Evolutionary conservation across 257 asterid genomes (phyloP).

Genomic region (Solanum gandarillasii): DNA sequence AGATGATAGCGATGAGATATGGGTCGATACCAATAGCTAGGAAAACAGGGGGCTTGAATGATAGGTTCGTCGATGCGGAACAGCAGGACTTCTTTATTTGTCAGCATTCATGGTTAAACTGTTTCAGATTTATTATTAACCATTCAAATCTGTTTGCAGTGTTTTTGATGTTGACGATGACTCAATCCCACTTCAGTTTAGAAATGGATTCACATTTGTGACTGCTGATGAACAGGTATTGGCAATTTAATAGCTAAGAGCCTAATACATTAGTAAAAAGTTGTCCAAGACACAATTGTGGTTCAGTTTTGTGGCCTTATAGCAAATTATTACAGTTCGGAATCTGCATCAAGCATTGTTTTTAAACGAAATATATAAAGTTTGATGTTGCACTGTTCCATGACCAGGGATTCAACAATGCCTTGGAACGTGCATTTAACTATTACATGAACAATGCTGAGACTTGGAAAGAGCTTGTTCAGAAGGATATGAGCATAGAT

Average conservation of each 20-base stretch:
- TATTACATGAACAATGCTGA: conserved; percentile 41
- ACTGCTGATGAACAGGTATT: conserved; percentile 75
- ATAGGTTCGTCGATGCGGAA: conserved; percentile 42
- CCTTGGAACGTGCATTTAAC: conserved; percentile 65
- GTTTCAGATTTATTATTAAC: conserved; percentile 1
- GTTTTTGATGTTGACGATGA: conserved; percentile 86
- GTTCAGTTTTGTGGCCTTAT: neutral
- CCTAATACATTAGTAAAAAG: neutral
- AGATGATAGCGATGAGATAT: conserved; percentile 99
- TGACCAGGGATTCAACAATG: conserved; percentile 55
- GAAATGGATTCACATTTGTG: conserved; percentile 84
- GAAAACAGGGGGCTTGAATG: conserved; percentile 93
- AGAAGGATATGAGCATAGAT: conserved; percentile 77
- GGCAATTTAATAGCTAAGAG: neutral
- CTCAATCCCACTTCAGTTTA: conserved; percentile 54
- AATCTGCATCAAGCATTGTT: neutral
- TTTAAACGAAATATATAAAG: neutral
- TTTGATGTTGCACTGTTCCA: neutral
- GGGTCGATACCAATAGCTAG: conserved; percentile 86
- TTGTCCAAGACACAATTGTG: neutral
- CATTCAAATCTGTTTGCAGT: conserved; percentile 35
- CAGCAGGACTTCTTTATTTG: neutral
- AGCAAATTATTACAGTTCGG: neutral
- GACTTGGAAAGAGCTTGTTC: conserved; percentile 62
- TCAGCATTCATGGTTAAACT: neutral